Conservation (phyloP, 148 eudicot species). For the Spergularia marina region DNA sequence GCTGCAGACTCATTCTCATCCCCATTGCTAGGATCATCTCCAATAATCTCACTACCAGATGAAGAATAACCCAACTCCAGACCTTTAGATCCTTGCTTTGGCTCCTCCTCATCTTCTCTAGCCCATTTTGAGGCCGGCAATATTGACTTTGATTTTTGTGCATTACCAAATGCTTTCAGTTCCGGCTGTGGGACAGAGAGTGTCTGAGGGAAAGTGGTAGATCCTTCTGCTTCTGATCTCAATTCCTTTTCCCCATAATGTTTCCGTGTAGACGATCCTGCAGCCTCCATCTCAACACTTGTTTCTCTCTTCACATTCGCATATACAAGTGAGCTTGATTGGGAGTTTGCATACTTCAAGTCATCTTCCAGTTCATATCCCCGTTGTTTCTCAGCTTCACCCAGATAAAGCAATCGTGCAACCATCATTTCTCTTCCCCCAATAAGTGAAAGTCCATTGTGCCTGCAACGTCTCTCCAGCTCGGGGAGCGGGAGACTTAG, state of each 20-base stretch:
- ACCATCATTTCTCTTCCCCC: slow-evolving; percentile 98
- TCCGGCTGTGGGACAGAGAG: slow-evolving; percentile 56
- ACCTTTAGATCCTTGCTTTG: slow-evolving; percentile 57
- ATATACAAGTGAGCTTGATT: slow-evolving; percentile 46
- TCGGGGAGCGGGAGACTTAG: slow-evolving; percentile 79
- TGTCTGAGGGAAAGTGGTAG: slow-evolving; percentile 37
- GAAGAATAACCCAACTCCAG: slow-evolving; percentile 87
- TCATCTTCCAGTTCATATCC: slow-evolving; percentile 74
- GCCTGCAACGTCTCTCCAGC: slow-evolving; percentile 96
- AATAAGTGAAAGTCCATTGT: slow-evolving; percentile 89
- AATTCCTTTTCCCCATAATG: slow-evolving; percentile 42
- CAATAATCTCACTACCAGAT: slow-evolving; percentile 83
- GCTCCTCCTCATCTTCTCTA: slow-evolving; percentile 77
- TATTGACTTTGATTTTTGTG: slow-evolving; percentile 49
- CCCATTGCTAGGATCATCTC: slow-evolving; percentile 43
- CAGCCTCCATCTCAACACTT: slow-evolving; percentile 41
- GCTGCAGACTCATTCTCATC: slow-evolving; percentile 49
- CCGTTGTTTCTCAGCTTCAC: slow-evolving; percentile 93
- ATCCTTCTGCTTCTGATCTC: slow-evolving; percentile 34
- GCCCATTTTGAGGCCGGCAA: slow-evolving; percentile 98
- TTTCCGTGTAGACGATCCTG: slow-evolving; percentile 41
- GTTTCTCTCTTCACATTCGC: slow-evolving; percentile 45
- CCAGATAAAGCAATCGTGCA: slow-evolving; percentile 82
- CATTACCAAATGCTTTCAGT: slow-evolving; percentile 42
- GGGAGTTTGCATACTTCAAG: slow-evolving; percentile 53